Conservation (phyloP, 2,329 filamentous ascomycete genomes). For the Dactylellina haptotyla region DNA sequence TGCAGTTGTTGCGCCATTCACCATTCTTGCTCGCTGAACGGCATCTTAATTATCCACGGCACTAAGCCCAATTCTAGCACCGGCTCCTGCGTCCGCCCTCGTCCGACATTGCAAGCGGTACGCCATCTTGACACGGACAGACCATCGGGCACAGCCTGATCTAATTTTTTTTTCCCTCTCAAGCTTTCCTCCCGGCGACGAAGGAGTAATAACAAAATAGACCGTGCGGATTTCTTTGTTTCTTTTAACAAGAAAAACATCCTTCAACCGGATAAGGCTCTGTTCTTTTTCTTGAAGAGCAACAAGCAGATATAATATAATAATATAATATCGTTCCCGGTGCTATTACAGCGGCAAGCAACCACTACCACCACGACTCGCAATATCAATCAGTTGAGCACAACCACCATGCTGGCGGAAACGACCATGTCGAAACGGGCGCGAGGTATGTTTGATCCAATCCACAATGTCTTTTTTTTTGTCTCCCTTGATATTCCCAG, state of each 20-base stretch:
- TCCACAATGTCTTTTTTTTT: too few relatives aligned
- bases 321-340: neutral
- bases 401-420: slow-evolving; percentile 20
- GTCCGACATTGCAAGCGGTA: neutral
- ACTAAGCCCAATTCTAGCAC: slow-evolving; percentile 10
- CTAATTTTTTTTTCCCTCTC: neutral
- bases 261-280: neutral
- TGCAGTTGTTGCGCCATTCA: slow-evolving; percentile 1
- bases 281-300: neutral
- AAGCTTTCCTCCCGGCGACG: neutral
- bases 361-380: too few relatives aligned
- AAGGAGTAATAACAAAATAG: neutral
- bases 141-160: neutral
- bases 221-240: neutral
- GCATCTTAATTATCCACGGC: slow-evolving; percentile 8
- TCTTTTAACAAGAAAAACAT: neutral
- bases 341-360: neutral
- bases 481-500: neutral
- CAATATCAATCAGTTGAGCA: too few relatives aligned
- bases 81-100: neutral
- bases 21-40: neutral
- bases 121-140: slow-evolving; percentile 9
- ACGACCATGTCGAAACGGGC: slow-evolving; percentile 42
- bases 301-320: neutral
- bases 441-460: slow-evolving; percentile 43